Evolutionary conservation across 768 basidiomycete species (phyloP).

Genomic region (Naganishia randhawae): DNA sequence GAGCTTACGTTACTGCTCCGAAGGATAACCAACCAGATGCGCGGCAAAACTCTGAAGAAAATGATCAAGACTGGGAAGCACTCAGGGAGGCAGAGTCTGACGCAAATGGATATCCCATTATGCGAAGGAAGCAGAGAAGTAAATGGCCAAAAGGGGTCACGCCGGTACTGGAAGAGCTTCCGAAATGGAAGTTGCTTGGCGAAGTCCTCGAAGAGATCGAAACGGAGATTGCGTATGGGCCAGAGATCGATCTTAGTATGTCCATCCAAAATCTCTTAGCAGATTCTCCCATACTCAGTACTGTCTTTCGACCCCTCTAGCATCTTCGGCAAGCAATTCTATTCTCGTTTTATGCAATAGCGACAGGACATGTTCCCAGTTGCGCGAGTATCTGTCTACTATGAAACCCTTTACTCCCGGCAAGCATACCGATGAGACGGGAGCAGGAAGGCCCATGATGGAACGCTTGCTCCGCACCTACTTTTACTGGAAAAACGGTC

Average conservation of each 20-base stretch:
- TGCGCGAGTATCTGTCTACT: slow-evolving; percentile 73
- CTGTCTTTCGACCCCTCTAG: slow-evolving; percentile 33
- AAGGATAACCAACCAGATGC: slow-evolving; percentile 34
- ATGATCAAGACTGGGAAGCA: slow-evolving; percentile 59
- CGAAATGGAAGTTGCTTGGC: slow-evolving; percentile 83
- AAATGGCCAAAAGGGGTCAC: slow-evolving; percentile 50
- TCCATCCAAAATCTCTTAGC: neutral
- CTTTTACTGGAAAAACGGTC: slow-evolving; percentile 72
- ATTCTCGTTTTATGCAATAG: slow-evolving; percentile 87
- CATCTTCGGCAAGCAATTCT: slow-evolving; percentile 62
- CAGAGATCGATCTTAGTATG: slow-evolving; percentile 33
- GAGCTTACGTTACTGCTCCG: slow-evolving; percentile 65
- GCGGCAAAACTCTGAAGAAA: slow-evolving; percentile 51
- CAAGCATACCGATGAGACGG: slow-evolving; percentile 30
- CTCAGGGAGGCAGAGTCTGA: slow-evolving; percentile 37
- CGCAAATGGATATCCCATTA: slow-evolving; percentile 16
- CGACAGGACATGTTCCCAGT: slow-evolving; percentile 64
- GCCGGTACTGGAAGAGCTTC: slow-evolving; percentile 85
- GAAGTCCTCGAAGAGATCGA: slow-evolving; percentile 89
- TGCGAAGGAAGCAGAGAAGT: slow-evolving; percentile 29
- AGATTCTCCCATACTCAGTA: neutral
- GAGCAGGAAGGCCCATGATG: slow-evolving; percentile 71
- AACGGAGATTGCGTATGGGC: slow-evolving; percentile 59
- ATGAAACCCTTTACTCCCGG: slow-evolving; percentile 51
- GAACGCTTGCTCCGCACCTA: slow-evolving; percentile 66